These are phyloP conservation scores for Butyriboletus loyo DNA, from an alignment of 768 basidiomycete species.

Conservation along the genomic window DNA sequence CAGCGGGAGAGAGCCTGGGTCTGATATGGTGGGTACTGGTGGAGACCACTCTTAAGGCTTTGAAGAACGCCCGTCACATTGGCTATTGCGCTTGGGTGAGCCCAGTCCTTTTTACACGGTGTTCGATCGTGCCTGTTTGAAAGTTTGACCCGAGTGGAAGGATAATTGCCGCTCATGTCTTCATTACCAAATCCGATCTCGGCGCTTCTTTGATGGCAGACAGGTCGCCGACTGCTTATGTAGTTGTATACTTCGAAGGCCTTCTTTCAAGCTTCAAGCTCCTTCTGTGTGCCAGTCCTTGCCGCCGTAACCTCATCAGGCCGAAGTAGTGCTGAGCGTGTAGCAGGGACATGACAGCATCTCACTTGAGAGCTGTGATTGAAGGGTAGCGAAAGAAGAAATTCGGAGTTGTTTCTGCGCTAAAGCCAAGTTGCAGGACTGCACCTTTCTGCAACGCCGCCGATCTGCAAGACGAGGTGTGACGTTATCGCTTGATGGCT, in stretches of 20 bases:
- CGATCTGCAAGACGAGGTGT: background rate
- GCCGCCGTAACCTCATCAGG: background rate
- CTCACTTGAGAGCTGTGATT: background rate
- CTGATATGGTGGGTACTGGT: background rate
- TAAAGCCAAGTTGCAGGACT: background rate
- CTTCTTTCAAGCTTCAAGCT: no score
- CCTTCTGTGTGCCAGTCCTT: background rate
- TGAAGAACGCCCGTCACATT: conserved; percentile 9
- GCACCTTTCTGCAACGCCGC: no score
- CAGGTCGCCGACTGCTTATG: background rate
- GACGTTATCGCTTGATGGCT: background rate
- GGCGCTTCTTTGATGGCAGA: conserved; percentile 12
- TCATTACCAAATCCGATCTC: conserved; percentile 4
- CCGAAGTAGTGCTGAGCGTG: background rate
- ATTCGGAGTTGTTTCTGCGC: background rate
- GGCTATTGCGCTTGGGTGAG: conserved; percentile 21
- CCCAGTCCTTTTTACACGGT: conserved; percentile 4
- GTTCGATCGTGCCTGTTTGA: background rate
- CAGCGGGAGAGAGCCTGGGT: background rate
- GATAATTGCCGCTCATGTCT: conserved; percentile 2
- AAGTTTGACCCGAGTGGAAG: conserved; percentile 3
- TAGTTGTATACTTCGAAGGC: background rate
- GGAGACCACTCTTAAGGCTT: conserved; percentile 3
- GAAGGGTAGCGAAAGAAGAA: background rate
- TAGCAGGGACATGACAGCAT: background rate